A percentile compares a stretch with the other conserved stretches of the same genome.
These are phyloP conservation scores for Cyathus striatus DNA, from an alignment of 768 basidiomycete species.

Conservation along the genomic window DNA sequence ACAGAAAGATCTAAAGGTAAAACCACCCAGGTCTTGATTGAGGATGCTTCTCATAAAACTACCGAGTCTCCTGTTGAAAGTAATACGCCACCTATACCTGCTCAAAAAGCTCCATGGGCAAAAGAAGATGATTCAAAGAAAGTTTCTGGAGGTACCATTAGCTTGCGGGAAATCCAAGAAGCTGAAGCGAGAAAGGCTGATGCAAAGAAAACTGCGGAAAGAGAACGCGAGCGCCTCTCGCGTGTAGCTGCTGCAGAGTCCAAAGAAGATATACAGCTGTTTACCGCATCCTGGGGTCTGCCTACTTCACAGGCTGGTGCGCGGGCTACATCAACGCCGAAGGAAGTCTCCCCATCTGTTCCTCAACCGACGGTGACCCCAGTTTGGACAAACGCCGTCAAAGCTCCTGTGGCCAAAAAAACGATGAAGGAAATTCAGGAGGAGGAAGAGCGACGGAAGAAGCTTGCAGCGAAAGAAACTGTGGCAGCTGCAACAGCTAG, in stretches of 20 bases:
- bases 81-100: slow-evolving; percentile 8
- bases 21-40: slow-evolving; percentile 8
- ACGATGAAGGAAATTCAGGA: slow-evolving; percentile 99
- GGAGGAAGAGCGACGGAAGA: slow-evolving; percentile 89
- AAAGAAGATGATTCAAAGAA: slow-evolving; percentile 65
- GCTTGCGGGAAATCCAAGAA: slow-evolving; percentile 93
- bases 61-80: slow-evolving; percentile 3
- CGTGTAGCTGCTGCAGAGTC: slow-evolving; percentile 35
- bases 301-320: slow-evolving; percentile 77
- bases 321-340: slow-evolving; percentile 31
- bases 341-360: slow-evolving; percentile 32
- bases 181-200: slow-evolving; percentile 81
- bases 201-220: slow-evolving; percentile 67
- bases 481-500: slow-evolving; percentile 51
- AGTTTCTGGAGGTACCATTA: slow-evolving; percentile 41
- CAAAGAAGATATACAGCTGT: slow-evolving; percentile 56
- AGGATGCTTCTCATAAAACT: slow-evolving; percentile 4
- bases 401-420: slow-evolving; percentile 64
- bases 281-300: slow-evolving; percentile 79
- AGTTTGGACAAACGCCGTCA: slow-evolving; percentile 72
- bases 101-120: slow-evolving; percentile 57
- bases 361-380: slow-evolving; percentile 32
- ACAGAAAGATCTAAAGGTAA: slow-evolving; percentile 3
- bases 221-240: slow-evolving; percentile 60
- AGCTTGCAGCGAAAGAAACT: slow-evolving; percentile 54